Percentiles rank a stretch among this genome's conserved stretches.
These are phyloP conservation scores for Coffea humblotiana DNA, from an alignment of 305 asterid genomes.

Conservation along the genomic window DNA sequence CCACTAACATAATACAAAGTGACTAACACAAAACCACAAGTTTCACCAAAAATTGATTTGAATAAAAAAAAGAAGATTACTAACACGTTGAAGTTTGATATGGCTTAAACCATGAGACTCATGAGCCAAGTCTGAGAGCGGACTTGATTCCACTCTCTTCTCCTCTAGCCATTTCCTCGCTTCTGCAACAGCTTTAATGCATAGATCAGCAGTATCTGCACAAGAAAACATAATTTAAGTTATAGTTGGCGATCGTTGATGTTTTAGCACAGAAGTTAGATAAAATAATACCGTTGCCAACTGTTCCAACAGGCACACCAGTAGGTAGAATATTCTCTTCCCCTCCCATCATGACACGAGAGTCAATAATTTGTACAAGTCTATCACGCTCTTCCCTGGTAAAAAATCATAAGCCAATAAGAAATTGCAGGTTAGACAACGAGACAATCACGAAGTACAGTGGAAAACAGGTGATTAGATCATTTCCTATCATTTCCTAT, in stretches of 20 bases:
- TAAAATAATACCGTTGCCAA: conserved; percentile 40
- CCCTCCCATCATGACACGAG: conserved; percentile 50
- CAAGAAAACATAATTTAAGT: conserved; percentile 14
- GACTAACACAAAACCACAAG: not conserved
- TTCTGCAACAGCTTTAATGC: conserved; percentile 52
- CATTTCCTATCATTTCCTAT: not conserved
- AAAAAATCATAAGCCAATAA: conserved; percentile 22
- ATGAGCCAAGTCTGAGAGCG: conserved; percentile 41
- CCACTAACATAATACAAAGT: not conserved
- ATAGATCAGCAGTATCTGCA: conserved; percentile 46
- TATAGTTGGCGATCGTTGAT: not conserved
- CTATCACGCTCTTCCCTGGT: conserved; percentile 73
- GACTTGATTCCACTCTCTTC: conserved; percentile 51
- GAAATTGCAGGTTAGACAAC: conserved; percentile 15
- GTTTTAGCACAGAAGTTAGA: not conserved
- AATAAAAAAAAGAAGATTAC: conserved; percentile 5
- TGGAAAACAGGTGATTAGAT: not conserved
- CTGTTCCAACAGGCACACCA: conserved; percentile 29
- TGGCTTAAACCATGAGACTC: conserved; percentile 32
- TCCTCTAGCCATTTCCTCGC: conserved; percentile 70
- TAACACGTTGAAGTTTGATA: conserved; percentile 35
- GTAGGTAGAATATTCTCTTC: conserved; percentile 33
- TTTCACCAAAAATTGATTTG: not conserved
- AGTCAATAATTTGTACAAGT: conserved; percentile 49
- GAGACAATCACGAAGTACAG: not conserved